Conservation (phyloP, 805 yeast genomes). For the Wickerhamomyces pijperi region DNA sequence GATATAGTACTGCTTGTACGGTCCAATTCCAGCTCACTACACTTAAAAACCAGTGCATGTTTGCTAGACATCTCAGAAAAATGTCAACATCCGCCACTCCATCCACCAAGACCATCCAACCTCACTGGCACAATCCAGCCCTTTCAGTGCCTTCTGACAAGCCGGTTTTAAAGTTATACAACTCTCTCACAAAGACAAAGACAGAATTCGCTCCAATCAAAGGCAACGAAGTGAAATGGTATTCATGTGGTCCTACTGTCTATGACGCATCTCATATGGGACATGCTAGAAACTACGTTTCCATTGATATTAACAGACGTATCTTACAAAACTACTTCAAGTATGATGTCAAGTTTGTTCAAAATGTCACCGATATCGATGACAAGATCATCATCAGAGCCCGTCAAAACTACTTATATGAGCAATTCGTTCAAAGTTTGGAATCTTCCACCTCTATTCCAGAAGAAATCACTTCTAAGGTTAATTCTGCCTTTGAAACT, state of each 20-base stretch:
- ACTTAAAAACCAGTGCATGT: not conserved
- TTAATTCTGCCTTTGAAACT: slow-evolving; percentile 30
- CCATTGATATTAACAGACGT: slow-evolving; percentile 87
- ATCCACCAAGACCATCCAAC: slow-evolving; percentile 28
- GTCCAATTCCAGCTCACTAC: not conserved
- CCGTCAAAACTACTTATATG: slow-evolving; percentile 76
- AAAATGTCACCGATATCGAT: slow-evolving; percentile 97
- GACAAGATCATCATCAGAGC: slow-evolving; percentile 94
- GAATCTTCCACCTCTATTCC: slow-evolving; percentile 16
- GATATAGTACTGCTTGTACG: too few relatives aligned
- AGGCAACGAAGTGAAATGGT: slow-evolving; percentile 74
- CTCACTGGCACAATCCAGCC: slow-evolving; percentile 38
- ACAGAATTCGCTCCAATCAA: slow-evolving; percentile 64
- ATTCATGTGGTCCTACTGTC: slow-evolving; percentile 97
- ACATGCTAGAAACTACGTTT: slow-evolving; percentile 93
- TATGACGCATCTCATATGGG: slow-evolving; percentile 97
- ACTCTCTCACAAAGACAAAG: slow-evolving; percentile 75
- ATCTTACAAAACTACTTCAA: slow-evolving; percentile 86
- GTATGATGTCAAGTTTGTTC: slow-evolving; percentile 78
- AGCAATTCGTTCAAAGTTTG: slow-evolving; percentile 34
- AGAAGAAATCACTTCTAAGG: slow-evolving; percentile 26
- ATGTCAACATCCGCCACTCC: slow-evolving; percentile 17
- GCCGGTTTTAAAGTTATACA: slow-evolving; percentile 55
- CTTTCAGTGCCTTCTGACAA: slow-evolving; percentile 8
- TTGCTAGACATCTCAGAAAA: slow-evolving; percentile 4